Evolutionary conservation across 2,329 filamentous ascomycete genomes (phyloP).

Genomic region (Aspergillus sp.): DNA sequence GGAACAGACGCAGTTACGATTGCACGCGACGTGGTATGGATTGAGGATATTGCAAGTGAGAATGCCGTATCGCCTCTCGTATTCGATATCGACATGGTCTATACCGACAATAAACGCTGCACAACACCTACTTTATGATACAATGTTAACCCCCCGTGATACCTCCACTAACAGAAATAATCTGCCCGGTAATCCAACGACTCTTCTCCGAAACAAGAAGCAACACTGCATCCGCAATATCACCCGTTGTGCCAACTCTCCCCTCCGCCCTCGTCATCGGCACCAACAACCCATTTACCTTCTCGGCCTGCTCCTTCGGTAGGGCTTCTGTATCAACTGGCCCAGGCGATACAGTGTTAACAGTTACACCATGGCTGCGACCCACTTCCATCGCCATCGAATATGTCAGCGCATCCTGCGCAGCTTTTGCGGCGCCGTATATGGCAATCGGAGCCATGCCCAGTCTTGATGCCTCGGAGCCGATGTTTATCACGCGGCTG

Average conservation of each 20-base stretch:
- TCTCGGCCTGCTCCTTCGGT: not conserved
- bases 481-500: conserved; percentile 57
- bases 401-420: conserved; percentile 49
- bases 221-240: conserved; percentile 8
- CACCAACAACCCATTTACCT: not conserved
- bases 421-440: conserved; percentile 60
- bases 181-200: conserved; percentile 12
- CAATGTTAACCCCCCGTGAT: not conserved
- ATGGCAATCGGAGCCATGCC: conserved; percentile 58
- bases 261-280: not conserved
- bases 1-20: no score
- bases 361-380: not conserved
- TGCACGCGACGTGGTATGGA: no score
- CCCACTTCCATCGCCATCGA: conserved; percentile 1
- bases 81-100: no score
- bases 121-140: no score
- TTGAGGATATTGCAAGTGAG: no score
- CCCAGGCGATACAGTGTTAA: conserved; percentile 8
- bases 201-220: conserved; percentile 4
- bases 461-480: conserved; percentile 55
- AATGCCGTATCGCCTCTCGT: no score
- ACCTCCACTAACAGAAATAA: conserved; percentile 11
- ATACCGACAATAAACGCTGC: no score
- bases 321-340: not conserved
- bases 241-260: conserved; percentile 1